phyloP scores from a whole-genome alignment of 2,329 filamentous ascomycete species.

The Fusarium algeriense region DNA sequence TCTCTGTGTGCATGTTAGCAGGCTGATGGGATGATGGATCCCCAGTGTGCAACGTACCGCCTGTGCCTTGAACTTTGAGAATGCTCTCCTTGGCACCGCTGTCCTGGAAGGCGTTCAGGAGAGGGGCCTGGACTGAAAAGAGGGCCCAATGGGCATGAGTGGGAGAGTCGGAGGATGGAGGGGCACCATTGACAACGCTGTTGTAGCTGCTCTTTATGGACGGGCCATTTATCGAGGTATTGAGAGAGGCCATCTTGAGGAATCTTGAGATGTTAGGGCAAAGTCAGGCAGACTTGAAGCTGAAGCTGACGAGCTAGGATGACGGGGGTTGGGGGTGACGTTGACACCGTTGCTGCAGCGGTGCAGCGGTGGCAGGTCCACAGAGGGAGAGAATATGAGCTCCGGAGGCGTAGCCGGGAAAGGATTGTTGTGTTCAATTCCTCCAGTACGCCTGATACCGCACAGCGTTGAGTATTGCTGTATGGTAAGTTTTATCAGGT shows the following conservation, averaged over 20 bases:
- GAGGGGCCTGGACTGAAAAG: constrained; percentile 91
- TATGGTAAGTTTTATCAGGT: constrained; percentile 14
- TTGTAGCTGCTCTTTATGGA: constrained; percentile 87
- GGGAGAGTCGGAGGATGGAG: constrained; percentile 72
- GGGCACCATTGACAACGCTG: constrained; percentile 66
- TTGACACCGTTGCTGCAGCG: constrained; percentile 47
- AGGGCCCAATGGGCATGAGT: constrained; percentile 94
- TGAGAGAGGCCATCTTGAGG: constrained; percentile 79
- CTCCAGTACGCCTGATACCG: constrained; percentile 22
- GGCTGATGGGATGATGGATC: neutral
- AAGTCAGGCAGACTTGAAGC: constrained; percentile 34
- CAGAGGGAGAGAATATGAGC: constrained; percentile 31
- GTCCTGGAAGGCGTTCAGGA: constrained; percentile 94
- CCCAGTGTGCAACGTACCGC: constrained; percentile 67
- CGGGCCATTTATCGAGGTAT: constrained; percentile 81
- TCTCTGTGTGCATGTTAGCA: constrained; percentile 69
- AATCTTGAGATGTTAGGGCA: constrained; percentile 25
- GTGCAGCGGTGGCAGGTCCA: constrained; percentile 45
- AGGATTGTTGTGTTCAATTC: neutral
- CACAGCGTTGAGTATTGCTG: constrained; percentile 25
- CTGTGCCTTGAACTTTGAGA: constrained; percentile 91
- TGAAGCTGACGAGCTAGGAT: constrained; percentile 42
- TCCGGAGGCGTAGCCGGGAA: constrained; percentile 33
- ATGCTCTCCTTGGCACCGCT: constrained; percentile 89
- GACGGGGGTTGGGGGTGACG: constrained; percentile 44